Base-by-base conservation (phyloP, 1,284 basidiomycete species). In the Leccinum subrobustum region DNA sequence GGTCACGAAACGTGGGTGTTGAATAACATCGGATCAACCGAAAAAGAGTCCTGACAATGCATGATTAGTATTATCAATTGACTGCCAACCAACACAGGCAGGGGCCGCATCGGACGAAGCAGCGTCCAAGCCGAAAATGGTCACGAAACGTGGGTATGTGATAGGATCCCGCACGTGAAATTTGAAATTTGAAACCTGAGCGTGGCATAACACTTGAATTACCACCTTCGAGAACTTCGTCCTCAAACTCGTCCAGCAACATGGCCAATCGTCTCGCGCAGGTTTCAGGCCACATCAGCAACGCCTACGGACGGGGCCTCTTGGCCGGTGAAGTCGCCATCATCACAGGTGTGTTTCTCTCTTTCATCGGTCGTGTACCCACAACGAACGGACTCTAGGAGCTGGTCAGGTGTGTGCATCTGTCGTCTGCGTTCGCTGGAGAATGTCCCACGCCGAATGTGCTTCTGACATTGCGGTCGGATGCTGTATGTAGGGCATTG, bases 311-410 rank as follows among this genome's bases (percentile, higher is more conserved):
- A 20, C 81, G 88, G 20, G 91, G 91, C 2, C 76, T 93, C 53
- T 78, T 93, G 52, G 81, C 81, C 6, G 90, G 86, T 12, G 89
- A 94, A 69, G 92, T 94, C 14, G 92, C 89, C 33, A 93, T 95
- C 73, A 86, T 95, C 67, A 95, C 93, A 61, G 91, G 91, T 85
- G 67, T 65, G 81, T 70, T 23, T 16, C 25, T 12, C 12, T 2
- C 23, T 16, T 23, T 14, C 23, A 16, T 51, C 11, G 16, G 16
- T n/a, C 18, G 11, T 50, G 54, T n/a, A 48, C 35, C 16, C 6
- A 59, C 58, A 33, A 16, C 16, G 11, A 54, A 54, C 29, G 29
- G 16, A 44, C 25, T 18, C 52, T 63, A 88, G 87, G 89, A 73
- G 88, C 88, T 68, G 91, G 88, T 23, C 90, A 92, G 83, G 88